phyloP scores from a whole-genome alignment of 768 basidiomycete species.

The Leccinum olivaceopallidum region DNA sequence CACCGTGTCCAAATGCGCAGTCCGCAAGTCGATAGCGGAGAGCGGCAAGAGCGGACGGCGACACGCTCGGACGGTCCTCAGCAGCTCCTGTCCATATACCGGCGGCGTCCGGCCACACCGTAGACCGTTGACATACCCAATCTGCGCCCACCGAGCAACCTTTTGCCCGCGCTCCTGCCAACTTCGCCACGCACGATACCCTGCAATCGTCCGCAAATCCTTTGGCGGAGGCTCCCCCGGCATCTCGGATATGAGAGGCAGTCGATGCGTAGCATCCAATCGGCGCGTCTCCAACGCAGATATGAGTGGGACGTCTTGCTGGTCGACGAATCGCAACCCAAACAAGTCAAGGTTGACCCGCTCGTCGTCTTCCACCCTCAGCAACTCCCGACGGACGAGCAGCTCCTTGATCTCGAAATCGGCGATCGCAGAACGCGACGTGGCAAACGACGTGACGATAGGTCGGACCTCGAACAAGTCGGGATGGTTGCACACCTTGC shows the following conservation, averaged over 20 bases:
- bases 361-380: conserved; percentile 55
- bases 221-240: conserved; percentile 67
- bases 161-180: conserved; percentile 49
- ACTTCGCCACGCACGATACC: conserved; percentile 58
- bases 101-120: conserved; percentile 60
- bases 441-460: conserved; percentile 73
- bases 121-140: conserved; percentile 70
- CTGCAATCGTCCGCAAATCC: conserved; percentile 74
- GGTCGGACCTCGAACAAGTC: conserved; percentile 91
- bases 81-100: conserved; percentile 45
- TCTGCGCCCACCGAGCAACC: conserved; percentile 65
- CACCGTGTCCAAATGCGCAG: conserved; percentile 44
- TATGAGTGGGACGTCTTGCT: conserved; percentile 53
- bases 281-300: conserved; percentile 52
- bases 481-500: conserved; percentile 96
- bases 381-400: conserved; percentile 72
- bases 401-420: conserved; percentile 88
- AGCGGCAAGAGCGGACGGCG: conserved; percentile 53
- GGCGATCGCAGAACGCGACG: conserved; percentile 71
- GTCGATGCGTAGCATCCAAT: conserved; percentile 57
- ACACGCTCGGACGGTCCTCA: conserved; percentile 41
- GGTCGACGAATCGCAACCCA: conserved; percentile 60
- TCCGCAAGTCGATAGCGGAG: conserved; percentile 40
- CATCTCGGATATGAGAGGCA: conserved; percentile 54
- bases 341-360: conserved; percentile 60